A percentile compares a stretch with the other conserved stretches of the same genome.
phyloP scores from a whole-genome alignment of 2,329 filamentous ascomycete genomes.

The Dothistroma pini region DNA sequence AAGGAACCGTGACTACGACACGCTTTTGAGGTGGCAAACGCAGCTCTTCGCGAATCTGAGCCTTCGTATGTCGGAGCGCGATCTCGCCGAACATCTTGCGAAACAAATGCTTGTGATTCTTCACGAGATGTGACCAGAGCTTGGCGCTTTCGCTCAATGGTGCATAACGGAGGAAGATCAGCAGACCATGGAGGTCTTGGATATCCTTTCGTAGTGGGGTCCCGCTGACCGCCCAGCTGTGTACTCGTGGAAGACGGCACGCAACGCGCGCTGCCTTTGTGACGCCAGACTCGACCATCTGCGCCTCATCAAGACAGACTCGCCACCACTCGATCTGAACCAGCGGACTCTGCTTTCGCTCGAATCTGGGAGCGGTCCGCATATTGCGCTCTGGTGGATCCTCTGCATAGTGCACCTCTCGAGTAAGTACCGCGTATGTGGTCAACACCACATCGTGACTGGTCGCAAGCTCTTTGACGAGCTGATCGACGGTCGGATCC shows the following conservation, averaged over 20 bases:
- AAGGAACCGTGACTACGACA: slow-evolving; percentile 82
- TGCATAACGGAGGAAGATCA: slow-evolving; percentile 75
- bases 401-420: slow-evolving; percentile 73
- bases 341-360: slow-evolving; percentile 71
- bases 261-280: slow-evolving; percentile 79
- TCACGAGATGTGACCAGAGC: slow-evolving; percentile 66
- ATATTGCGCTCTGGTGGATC: slow-evolving; percentile 68
- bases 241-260: slow-evolving; percentile 72
- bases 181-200: slow-evolving; percentile 71
- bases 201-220: slow-evolving; percentile 82
- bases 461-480: slow-evolving; percentile 47
- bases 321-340: slow-evolving; percentile 86
- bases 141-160: slow-evolving; percentile 65
- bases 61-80: slow-evolving; percentile 81
- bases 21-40: slow-evolving; percentile 77
- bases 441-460: slow-evolving; percentile 57
- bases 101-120: slow-evolving; percentile 61
- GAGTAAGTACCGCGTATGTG: slow-evolving; percentile 66
- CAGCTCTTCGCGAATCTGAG: slow-evolving; percentile 72
- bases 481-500: slow-evolving; percentile 34
- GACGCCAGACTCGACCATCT: slow-evolving; percentile 90
- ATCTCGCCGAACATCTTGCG: slow-evolving; percentile 66
- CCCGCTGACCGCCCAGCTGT: slow-evolving; percentile 89
- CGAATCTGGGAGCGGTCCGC: slow-evolving; percentile 43
- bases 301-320: slow-evolving; percentile 69